These are phyloP conservation scores for Pythium oligandrum DNA, from an alignment of 352 stramenopile genomes.

Conservation along the genomic window DNA sequence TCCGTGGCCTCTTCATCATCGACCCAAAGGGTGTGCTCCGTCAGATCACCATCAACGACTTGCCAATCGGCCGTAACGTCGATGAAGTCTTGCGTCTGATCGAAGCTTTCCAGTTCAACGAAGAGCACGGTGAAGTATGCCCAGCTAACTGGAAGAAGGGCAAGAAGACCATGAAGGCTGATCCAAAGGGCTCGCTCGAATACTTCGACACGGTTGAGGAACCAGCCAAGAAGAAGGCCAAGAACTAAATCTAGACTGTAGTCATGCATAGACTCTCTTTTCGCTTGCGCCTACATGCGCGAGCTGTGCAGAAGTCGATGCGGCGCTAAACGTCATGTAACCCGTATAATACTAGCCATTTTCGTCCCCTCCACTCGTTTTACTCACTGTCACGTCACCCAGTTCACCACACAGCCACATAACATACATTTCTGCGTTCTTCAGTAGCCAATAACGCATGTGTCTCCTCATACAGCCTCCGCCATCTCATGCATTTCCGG, in stretches of 20 bases:
- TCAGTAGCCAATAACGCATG: no score
- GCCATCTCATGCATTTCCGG: no score
- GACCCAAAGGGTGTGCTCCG: slow-evolving; percentile 75
- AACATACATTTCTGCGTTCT: no score
- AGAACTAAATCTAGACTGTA: slow-evolving; percentile 4
- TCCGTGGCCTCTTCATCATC: slow-evolving; percentile 91
- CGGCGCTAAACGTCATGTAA: no score
- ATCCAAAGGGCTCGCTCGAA: slow-evolving; percentile 68
- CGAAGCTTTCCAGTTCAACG: slow-evolving; percentile 90
- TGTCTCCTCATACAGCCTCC: no score
- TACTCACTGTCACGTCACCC: no score
- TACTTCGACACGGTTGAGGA: slow-evolving; percentile 56
- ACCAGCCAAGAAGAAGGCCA: slow-evolving; percentile 18
- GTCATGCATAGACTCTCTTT: neutral
- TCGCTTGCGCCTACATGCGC: no score
- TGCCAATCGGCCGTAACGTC: slow-evolving; percentile 85
- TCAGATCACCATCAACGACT: slow-evolving; percentile 87
- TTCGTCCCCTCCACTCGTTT: no score
- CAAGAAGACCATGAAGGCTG: slow-evolving; percentile 79
- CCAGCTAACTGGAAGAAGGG: slow-evolving; percentile 91
- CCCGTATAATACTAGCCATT: no score
- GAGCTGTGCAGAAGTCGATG: no score
- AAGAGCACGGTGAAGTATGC: slow-evolving; percentile 89
- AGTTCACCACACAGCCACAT: no score
- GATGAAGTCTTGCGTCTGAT: slow-evolving; percentile 90